These are phyloP conservation scores for Sphagnurus paluster DNA, from an alignment of 1,284 basidiomycete genomes.

Conservation along the genomic window DNA sequence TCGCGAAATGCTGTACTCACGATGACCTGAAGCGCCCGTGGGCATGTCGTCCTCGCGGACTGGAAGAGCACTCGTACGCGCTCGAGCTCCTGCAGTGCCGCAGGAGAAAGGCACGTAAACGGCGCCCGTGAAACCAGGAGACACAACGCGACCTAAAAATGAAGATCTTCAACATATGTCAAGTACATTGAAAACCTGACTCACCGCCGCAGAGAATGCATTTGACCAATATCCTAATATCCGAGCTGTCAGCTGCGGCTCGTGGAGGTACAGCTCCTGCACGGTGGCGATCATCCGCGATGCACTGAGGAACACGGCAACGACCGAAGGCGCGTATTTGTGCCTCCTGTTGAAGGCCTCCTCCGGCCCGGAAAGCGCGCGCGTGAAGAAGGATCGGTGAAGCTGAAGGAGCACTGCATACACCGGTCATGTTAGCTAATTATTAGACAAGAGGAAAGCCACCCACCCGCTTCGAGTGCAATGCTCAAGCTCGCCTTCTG, in stretches of 20 bases:
- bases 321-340: constrained; percentile 61
- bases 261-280: constrained; percentile 52
- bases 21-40: constrained; percentile 41
- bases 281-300: constrained; percentile 55
- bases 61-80: constrained; percentile 42
- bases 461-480: constrained; percentile 57
- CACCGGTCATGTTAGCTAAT: constrained; percentile 5
- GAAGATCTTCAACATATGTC: not conserved
- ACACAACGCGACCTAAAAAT: constrained; percentile 41
- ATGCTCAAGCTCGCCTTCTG: constrained; percentile 56
- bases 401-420: constrained; percentile 59
- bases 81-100: constrained; percentile 46
- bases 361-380: constrained; percentile 54
- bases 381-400: constrained; percentile 65
- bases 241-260: constrained; percentile 54
- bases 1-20: constrained; percentile 28
- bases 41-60: constrained; percentile 40
- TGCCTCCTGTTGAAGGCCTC: constrained; percentile 50
- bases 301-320: constrained; percentile 57
- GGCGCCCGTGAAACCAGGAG: constrained; percentile 45
- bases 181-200: constrained; percentile 24
- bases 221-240: constrained; percentile 67
- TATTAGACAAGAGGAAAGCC: not conserved
- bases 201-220: constrained; percentile 64
- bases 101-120: constrained; percentile 45